Evolutionary conservation across 2,329 filamentous ascomycete species (phyloP), one percentile per base, ranked within the genome.

Genomic region (Calonectria pseudoturangicola): DNA sequence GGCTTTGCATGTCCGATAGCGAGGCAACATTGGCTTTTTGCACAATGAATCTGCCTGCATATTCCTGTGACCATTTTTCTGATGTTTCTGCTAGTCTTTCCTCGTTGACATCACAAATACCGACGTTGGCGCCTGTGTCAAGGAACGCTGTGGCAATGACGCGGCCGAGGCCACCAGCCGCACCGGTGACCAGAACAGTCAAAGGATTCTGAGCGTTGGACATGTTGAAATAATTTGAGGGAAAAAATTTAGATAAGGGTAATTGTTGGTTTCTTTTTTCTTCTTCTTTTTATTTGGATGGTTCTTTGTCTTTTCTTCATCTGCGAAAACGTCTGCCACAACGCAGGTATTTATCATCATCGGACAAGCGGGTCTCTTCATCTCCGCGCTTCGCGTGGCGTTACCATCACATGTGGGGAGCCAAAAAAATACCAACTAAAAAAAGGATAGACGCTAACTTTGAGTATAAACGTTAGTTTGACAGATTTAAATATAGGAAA

Each of bases 351-450:
- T 48, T 48, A 25, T 48, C n/a, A n/a, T 25, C 12, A 10, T 25
- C n/a, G 45, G n/a, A 39, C 2, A 8, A 10, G 33, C 54, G 54
- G 54, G 54, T 27, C 33, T 30, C 36, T 41, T 43, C 54, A 60
- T 41, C 21, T 60, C 54, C 54, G 54, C 54, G 54, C 54, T 60
- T 60, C 54, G 33, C 54, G 54, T 60, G 54, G 54, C 13, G 12
- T 9, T 36, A 36, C 10, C 33, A 36, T 12, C 33, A 36, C 12
- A 10, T 9, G 33, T 36, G 33, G 33, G 12, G 33, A 36, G 33
- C 12, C 12, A 6, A 13, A 36, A 5, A 36, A 6, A 36, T 36
- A 3, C 33, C 8, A 6, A 3, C 33, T 3, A 6, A 6, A 12
- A 36, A 36, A 9, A 10, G 33, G 33, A 36, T 10, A 36, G 33